Conservation (phyloP, 2,329 filamentous ascomycete species). For the Helminthosporium solani region DNA sequence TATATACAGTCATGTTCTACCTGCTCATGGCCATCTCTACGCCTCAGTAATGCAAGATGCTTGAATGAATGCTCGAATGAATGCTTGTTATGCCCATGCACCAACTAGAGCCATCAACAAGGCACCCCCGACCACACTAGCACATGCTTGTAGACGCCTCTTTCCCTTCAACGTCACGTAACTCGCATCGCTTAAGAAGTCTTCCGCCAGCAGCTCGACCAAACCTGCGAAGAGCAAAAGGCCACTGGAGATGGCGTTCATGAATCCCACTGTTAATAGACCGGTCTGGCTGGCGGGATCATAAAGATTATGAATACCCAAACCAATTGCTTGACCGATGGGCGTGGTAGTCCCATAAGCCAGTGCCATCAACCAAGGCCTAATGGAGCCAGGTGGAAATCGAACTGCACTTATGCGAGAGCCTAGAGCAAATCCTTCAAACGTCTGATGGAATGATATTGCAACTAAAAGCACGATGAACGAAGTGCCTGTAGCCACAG, state of each 20-base stretch:
- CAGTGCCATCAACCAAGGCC: constrained; percentile 71
- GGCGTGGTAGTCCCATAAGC: constrained; percentile 62
- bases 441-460: constrained; percentile 71
- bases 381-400: constrained; percentile 70
- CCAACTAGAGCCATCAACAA: constrained; percentile 67
- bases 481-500: constrained; percentile 64
- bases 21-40: not conserved
- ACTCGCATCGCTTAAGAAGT: constrained; percentile 62
- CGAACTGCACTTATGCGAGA: constrained; percentile 67
- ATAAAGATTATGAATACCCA: constrained; percentile 53
- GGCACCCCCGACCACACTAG: constrained; percentile 60
- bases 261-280: constrained; percentile 52
- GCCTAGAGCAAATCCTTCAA: constrained; percentile 68
- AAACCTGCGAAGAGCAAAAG: constrained; percentile 52
- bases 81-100: constrained; percentile 57
- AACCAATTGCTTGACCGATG: constrained; percentile 52
- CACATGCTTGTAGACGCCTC: constrained; percentile 61
- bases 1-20: not conserved
- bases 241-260: constrained; percentile 52
- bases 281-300: constrained; percentile 51
- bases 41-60: constrained; percentile 1
- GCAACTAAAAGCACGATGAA: constrained; percentile 68
- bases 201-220: constrained; percentile 53
- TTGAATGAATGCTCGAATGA: too few species aligned
- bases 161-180: constrained; percentile 60